Evolutionary conservation across 2,329 filamentous ascomycete genomes (phyloP).

Genomic region (Alternaria panax): DNA sequence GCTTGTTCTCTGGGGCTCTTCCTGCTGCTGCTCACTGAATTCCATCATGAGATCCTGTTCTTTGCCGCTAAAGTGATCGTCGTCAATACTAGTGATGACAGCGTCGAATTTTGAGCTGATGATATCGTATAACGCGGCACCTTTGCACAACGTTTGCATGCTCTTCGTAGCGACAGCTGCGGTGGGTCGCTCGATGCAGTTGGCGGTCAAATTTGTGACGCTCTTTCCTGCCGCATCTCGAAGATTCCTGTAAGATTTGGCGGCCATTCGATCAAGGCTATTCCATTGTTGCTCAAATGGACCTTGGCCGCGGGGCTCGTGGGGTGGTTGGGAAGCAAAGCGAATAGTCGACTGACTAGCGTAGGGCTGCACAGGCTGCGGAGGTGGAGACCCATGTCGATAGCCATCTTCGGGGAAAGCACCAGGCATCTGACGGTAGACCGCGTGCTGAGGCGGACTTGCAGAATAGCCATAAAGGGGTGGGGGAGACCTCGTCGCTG

Average conservation of each 20-base stretch:
- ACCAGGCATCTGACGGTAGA: conserved; percentile 33
- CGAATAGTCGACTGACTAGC: conserved; percentile 31
- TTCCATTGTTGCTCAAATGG: conserved; percentile 39
- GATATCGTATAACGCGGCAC: conserved; percentile 62
- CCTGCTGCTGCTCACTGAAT: conserved; percentile 18
- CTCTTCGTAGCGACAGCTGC: conserved; percentile 41
- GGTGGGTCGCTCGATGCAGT: conserved; percentile 42
- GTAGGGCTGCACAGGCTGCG: conserved; percentile 25
- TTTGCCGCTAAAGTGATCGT: conserved; percentile 62
- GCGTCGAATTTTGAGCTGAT: conserved; percentile 70
- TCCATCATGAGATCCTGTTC: conserved; percentile 60
- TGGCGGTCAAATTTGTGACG: conserved; percentile 34
- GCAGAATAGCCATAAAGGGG: conserved; percentile 18
- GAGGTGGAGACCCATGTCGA: conserved; percentile 23
- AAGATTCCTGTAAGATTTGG: conserved; percentile 40
- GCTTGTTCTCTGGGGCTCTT: conserved; percentile 23
- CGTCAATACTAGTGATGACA: conserved; percentile 76
- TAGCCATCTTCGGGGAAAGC: conserved; percentile 21
- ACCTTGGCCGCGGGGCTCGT: conserved; percentile 27
- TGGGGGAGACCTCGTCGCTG: conserved; percentile 13
- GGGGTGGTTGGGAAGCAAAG: conserved; percentile 30
- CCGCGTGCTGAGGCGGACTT: conserved; percentile 24
- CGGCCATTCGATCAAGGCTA: conserved; percentile 38
- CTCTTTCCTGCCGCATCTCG: conserved; percentile 38
- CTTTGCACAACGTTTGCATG: conserved; percentile 50